A percentile compares a stretch with the other conserved stretches of the same genome.
phyloP scores from a whole-genome alignment of 2,329 filamentous ascomycete species.

The Fusarium napiforme region DNA sequence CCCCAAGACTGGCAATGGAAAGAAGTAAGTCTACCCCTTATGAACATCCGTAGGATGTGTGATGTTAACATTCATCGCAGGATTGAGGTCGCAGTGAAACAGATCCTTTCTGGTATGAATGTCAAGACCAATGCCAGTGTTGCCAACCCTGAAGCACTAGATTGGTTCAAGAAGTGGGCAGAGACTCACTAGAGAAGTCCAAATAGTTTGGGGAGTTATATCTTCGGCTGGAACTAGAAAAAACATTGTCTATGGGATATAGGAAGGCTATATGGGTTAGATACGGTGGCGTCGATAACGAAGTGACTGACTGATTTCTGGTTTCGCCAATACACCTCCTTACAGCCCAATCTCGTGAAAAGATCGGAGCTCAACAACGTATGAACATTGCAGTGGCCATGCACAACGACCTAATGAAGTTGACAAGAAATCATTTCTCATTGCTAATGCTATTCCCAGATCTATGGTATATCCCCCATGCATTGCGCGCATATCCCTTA shows the following conservation, averaged over 20 bases:
- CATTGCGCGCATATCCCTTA: constrained; percentile 2
- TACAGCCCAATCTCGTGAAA: neutral
- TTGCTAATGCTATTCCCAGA: constrained; percentile 13
- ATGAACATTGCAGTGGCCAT: neutral
- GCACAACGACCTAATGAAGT: no score
- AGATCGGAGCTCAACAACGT: neutral
- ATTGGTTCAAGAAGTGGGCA: constrained; percentile 88
- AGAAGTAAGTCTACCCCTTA: constrained; percentile 73
- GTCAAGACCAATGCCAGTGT: constrained; percentile 93
- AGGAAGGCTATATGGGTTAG: neutral
- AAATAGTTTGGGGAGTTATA: neutral
- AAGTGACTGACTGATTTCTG: neutral
- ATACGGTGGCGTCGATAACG: neutral
- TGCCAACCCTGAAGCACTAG: constrained; percentile 87
- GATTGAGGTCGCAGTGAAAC: constrained; percentile 95
- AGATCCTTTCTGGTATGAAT: constrained; percentile 88
- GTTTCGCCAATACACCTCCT: neutral
- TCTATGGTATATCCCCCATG: constrained; percentile 43
- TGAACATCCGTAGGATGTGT: neutral
- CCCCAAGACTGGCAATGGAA: constrained; percentile 91
- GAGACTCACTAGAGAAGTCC: constrained; percentile 54
- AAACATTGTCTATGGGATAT: constrained; percentile 2
- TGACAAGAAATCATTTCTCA: constrained; percentile 1
- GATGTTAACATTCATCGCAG: constrained; percentile 52
- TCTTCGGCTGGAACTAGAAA: constrained; percentile 3